Evolutionary conservation across 805 yeast genomes (phyloP).

Genomic region (Pichia rugopelliculosa): DNA sequence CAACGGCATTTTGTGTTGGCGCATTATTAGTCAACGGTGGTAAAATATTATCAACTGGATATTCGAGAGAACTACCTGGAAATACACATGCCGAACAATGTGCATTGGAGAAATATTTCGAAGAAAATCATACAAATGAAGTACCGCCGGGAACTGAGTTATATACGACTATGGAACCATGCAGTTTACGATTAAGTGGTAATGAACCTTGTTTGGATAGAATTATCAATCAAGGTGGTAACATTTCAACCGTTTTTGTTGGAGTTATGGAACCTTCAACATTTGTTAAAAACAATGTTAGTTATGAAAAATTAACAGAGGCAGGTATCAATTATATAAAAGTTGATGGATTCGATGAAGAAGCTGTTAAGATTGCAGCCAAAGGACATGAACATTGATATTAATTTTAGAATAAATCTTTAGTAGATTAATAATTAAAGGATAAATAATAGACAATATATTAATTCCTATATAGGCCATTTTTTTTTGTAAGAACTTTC

Average conservation of each 20-base stretch:
- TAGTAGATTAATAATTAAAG: too few relatives aligned
- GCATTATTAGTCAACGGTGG: constrained; percentile 70
- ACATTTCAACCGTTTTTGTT: constrained; percentile 62
- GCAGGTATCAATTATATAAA: constrained; percentile 65
- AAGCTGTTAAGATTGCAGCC: constrained; percentile 60
- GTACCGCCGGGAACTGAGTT: constrained; percentile 74
- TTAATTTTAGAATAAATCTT: too few relatives aligned
- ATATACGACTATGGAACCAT: constrained; percentile 97
- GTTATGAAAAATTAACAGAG: constrained; percentile 44
- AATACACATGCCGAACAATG: constrained; percentile 98
- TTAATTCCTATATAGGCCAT: too few relatives aligned
- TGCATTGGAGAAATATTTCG: constrained; percentile 70
- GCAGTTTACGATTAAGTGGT: constrained; percentile 83
- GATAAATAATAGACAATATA: too few relatives aligned
- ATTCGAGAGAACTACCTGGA: constrained; percentile 84
- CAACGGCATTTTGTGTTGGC: constrained; percentile 91
- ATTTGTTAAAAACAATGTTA: constrained; percentile 73
- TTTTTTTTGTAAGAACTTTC: too few relatives aligned
- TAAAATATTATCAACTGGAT: constrained; percentile 68
- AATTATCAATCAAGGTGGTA: constrained; percentile 34
- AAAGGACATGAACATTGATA: constrained; percentile 64
- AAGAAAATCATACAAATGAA: constrained; percentile 27
- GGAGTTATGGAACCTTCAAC: constrained; percentile 89
- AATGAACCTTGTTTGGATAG: constrained; percentile 84
- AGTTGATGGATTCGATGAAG: constrained; percentile 75